Evolutionary conservation across 192 early-diverging fungal species (phyloP).

Genomic region (Coemansia aciculifera): DNA sequence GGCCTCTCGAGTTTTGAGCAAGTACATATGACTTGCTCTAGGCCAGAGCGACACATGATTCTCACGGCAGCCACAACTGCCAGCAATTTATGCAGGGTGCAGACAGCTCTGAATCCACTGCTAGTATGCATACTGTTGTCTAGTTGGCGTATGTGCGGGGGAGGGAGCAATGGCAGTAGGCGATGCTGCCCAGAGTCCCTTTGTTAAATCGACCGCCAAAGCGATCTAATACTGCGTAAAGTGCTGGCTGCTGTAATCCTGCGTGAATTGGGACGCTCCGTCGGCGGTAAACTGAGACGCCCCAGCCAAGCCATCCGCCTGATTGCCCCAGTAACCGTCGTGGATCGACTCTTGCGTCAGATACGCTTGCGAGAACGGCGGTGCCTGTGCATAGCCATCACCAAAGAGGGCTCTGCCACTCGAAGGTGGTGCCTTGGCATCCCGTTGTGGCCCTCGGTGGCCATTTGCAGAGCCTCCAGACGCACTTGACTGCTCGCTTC

Average conservation of each 20-base stretch:
- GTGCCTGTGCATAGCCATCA: slow-evolving; percentile 19
- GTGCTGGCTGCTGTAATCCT: slow-evolving; percentile 37
- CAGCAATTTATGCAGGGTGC: slow-evolving; percentile 4
- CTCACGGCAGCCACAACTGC: slow-evolving; percentile 2
- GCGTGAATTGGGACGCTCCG: slow-evolving; percentile 26
- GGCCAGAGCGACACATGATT: background rate
- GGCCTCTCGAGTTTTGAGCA: background rate
- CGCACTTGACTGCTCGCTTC: background rate
- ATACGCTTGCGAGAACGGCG: slow-evolving; percentile 34
- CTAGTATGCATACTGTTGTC: background rate
- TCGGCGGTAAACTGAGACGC: slow-evolving; percentile 20
- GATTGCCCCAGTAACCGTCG: slow-evolving; percentile 12
- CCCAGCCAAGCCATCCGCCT: slow-evolving; percentile 5
- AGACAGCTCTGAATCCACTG: background rate
- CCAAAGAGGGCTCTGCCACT: background rate
- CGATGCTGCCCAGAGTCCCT: background rate
- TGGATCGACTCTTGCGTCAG: slow-evolving; percentile 34
- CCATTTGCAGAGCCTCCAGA: background rate
- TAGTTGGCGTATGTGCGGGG: background rate
- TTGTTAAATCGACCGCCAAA: background rate
- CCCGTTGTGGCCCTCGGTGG: background rate
- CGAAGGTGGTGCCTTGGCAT: background rate
- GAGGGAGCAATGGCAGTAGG: background rate
- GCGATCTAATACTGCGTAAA: slow-evolving; percentile 46
- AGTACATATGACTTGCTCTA: background rate